A percentile compares a stretch with the other conserved stretches of the same genome.
These are phyloP conservation scores for Rhodotorula taiwanensis DNA, from an alignment of 768 basidiomycete genomes.

Conservation along the genomic window DNA sequence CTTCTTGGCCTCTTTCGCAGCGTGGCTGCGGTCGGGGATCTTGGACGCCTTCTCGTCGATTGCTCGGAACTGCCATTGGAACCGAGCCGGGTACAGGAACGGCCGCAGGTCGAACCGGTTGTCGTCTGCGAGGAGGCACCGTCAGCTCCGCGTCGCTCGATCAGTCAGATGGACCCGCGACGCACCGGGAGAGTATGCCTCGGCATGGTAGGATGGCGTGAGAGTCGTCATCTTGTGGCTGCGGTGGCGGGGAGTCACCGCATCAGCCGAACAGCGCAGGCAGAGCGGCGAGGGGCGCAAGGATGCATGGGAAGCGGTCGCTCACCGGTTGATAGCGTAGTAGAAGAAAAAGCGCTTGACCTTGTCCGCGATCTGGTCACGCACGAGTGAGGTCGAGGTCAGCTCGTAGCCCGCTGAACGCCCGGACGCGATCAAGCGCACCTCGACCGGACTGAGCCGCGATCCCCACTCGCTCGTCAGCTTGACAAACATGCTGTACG, in stretches of 20 bases:
- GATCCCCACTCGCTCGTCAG: conserved; percentile 88
- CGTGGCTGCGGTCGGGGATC: conserved; percentile 17
- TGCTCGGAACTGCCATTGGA: conserved; percentile 94
- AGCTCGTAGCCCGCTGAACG: no score
- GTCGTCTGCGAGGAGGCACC: conserved; percentile 6
- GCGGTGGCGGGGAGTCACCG: neutral
- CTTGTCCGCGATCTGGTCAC: conserved; percentile 90
- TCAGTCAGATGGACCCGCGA: neutral
- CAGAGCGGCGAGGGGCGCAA: neutral
- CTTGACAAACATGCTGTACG: conserved; percentile 95
- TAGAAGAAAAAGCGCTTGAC: conserved; percentile 97
- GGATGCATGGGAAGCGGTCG: no score
- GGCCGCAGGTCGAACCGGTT: conserved; percentile 84
- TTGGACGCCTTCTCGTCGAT: conserved; percentile 56
- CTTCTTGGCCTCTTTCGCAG: conserved; percentile 7
- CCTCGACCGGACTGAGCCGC: conserved; percentile 73
- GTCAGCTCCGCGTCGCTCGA: neutral
- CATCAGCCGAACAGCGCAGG: neutral
- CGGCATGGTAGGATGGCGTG: conserved; percentile 89
- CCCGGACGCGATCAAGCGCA: no score
- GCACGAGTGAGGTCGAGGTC: no score
- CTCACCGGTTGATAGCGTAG: conserved; percentile 71
- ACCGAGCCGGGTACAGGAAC: conserved; percentile 89
- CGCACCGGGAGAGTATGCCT: conserved; percentile 43
- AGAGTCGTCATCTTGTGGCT: conserved; percentile 95